Percentiles rank a stretch among this genome's conserved stretches.
These are phyloP conservation scores for Phialocephala sp. DNA, from an alignment of 2,329 filamentous ascomycete species.

Conservation along the genomic window DNA sequence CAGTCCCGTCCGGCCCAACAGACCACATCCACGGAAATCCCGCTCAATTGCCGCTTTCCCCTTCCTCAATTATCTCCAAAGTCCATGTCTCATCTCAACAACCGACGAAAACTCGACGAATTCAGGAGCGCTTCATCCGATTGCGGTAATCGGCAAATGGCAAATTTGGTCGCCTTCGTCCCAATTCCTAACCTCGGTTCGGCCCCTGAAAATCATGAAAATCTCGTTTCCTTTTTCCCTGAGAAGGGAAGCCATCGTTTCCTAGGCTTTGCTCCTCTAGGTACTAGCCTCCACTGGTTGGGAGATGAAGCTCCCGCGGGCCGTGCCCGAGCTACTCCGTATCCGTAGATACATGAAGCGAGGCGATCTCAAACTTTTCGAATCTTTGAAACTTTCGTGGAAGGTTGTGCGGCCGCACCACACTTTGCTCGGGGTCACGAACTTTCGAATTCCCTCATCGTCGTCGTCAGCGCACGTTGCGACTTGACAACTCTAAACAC, in stretches of 20 bases:
- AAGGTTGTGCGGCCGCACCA: slow-evolving; percentile 3
- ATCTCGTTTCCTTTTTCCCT: slow-evolving; percentile 1
- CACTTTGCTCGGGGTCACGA: neutral
- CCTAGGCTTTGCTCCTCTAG: neutral
- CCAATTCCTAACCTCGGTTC: slow-evolving; percentile 14
- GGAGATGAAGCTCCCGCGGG: neutral
- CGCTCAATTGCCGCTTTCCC: neutral
- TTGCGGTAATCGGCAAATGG: neutral
- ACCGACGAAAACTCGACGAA: neutral
- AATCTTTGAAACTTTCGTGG: neutral
- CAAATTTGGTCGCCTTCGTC: neutral
- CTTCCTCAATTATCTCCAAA: slow-evolving; percentile 1
- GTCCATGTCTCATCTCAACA: neutral
- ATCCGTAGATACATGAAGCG: neutral
- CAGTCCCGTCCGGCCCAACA: neutral
- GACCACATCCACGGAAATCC: slow-evolving; percentile 8
- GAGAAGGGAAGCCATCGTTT: neutral
- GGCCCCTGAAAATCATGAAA: slow-evolving; percentile 14
- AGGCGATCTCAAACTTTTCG: neutral
- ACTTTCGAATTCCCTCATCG: too few relatives aligned
- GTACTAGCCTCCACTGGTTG: slow-evolving; percentile 1
- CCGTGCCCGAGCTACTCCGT: neutral
- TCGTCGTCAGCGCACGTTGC: too few relatives aligned
- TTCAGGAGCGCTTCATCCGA: slow-evolving; percentile 12
- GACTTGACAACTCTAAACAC: neutral